These are phyloP conservation scores for Trichopus zeylanicus DNA, from an alignment of 116 monocot species.

Conservation along the genomic window DNA sequence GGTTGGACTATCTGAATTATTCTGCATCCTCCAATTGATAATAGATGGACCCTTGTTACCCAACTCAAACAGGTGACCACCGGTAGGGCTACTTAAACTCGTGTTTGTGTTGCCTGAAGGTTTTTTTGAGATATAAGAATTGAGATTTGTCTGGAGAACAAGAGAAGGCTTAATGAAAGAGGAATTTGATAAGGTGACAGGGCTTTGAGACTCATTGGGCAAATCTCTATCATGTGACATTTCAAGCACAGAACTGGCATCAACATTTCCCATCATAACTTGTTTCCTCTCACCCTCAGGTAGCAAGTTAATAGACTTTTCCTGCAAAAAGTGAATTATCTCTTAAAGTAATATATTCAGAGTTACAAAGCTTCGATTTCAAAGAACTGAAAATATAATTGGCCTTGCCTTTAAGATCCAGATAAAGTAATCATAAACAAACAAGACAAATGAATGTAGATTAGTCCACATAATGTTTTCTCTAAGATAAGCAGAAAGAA, in stretches of 20 bases:
- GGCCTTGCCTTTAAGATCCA: too few species aligned
- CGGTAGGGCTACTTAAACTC: conserved; percentile 7
- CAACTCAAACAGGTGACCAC: conserved; percentile 6
- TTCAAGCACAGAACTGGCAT: conserved; percentile 13
- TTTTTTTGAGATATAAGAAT: conserved; percentile 19
- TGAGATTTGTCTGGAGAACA: conserved; percentile 22
- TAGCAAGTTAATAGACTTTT: conserved; percentile 55
- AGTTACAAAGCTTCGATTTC: too few species aligned
- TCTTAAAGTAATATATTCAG: background rate
- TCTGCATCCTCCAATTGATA: conserved; percentile 15
- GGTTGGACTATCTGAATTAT: conserved; percentile 16
- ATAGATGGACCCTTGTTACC: conserved; percentile 15
- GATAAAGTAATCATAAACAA: too few species aligned
- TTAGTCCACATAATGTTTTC: too few species aligned
- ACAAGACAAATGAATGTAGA: too few species aligned
- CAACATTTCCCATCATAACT: conserved; percentile 15
- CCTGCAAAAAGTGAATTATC: conserved; percentile 24
- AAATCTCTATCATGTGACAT: conserved; percentile 18
- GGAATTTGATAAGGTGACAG: conserved; percentile 9
- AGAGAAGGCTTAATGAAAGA: conserved; percentile 12
- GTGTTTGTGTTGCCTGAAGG: conserved; percentile 1
- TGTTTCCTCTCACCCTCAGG: conserved; percentile 54
- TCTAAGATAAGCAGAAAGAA: too few species aligned
- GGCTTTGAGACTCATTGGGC: conserved; percentile 8
- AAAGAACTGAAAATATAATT: too few species aligned